Conservation (phyloP, 1,139 yeast genomes). For the Hanseniaspora uvarum region DNA sequence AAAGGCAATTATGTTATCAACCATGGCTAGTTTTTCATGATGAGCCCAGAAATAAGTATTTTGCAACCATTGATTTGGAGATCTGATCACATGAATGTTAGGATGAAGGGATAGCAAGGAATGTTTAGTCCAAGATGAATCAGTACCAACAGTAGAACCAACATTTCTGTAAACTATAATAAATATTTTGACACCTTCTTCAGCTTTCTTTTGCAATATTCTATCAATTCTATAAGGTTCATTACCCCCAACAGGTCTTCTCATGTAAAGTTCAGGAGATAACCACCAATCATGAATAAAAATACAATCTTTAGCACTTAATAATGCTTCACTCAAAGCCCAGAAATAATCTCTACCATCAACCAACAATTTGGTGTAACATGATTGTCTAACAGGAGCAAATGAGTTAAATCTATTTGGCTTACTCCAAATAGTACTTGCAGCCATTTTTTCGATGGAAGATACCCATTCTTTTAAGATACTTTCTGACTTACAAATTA, state of each 20-base stretch:
- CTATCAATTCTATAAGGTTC: slow-evolving; percentile 92
- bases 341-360: slow-evolving; percentile 95
- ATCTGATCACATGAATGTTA: slow-evolving; percentile 80
- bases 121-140: slow-evolving; percentile 88
- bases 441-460: slow-evolving; percentile 61
- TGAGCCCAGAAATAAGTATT: slow-evolving; percentile 98
- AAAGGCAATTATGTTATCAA: slow-evolving; percentile 83
- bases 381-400: slow-evolving; percentile 80
- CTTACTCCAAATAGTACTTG: slow-evolving; percentile 59
- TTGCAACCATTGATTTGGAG: slow-evolving; percentile 90
- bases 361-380: slow-evolving; percentile 92
- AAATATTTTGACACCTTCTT: slow-evolving; percentile 87
- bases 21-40: slow-evolving; percentile 81
- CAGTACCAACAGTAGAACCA: slow-evolving; percentile 86
- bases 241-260: slow-evolving; percentile 91
- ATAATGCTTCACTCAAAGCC: slow-evolving; percentile 88
- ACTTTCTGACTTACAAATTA: slow-evolving; percentile 62
- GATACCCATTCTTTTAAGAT: slow-evolving; percentile 69
- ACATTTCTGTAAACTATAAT: slow-evolving; percentile 93
- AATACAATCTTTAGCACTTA: slow-evolving; percentile 87
- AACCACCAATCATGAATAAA: slow-evolving; percentile 99
- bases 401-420: slow-evolving; percentile 73
- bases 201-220: slow-evolving; percentile 77
- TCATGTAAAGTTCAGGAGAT: slow-evolving; percentile 80
- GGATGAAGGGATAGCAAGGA: slow-evolving; percentile 76